A percentile compares a stretch with the other conserved stretches of the same genome.
Evolutionary conservation across 768 basidiomycete genomes (phyloP).

Genomic region (Xerocomus spinulosus): DNA sequence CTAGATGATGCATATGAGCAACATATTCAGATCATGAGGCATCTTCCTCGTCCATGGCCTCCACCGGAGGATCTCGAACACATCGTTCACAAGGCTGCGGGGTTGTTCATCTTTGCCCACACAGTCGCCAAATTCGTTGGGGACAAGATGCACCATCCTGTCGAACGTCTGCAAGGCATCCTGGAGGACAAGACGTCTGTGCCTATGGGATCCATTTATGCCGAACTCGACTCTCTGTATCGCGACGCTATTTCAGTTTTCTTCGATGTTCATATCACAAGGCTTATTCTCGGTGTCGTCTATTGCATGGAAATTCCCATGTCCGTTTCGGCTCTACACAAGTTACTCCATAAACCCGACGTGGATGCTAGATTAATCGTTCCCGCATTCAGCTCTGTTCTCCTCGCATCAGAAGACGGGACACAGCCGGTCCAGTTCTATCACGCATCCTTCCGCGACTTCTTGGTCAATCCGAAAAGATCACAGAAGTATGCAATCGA

Average conservation of each 20-base stretch:
- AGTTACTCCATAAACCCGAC: conserved; percentile 11
- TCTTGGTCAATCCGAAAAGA: conserved; percentile 15
- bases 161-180: conserved; percentile 11
- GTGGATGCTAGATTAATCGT: conserved; percentile 14
- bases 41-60: conserved; percentile 24
- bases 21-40: conserved; percentile 17
- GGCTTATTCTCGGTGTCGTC: conserved; percentile 18
- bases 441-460: conserved; percentile 21
- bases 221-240: conserved; percentile 18
- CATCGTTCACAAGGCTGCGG: conserved; percentile 16
- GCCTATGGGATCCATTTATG: conserved; percentile 9
- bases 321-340: conserved; percentile 12
- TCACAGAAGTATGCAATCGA: conserved; percentile 13
- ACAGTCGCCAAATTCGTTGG: conserved; percentile 28
- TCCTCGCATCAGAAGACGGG: conserved; percentile 18
- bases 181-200: conserved; percentile 3
- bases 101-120: conserved; percentile 28
- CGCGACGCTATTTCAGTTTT: conserved; percentile 18
- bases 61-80: conserved; percentile 16
- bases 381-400: conserved; percentile 15
- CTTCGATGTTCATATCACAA: conserved; percentile 11
- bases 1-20: conserved; percentile 15
- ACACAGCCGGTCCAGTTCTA: conserved; percentile 19
- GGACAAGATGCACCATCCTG: conserved; percentile 12
- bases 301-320: conserved; percentile 12